Evolutionary conservation across 495 filamentous ascomycete genomes (phyloP).

Genomic region (Xylaria bambusicola): DNA sequence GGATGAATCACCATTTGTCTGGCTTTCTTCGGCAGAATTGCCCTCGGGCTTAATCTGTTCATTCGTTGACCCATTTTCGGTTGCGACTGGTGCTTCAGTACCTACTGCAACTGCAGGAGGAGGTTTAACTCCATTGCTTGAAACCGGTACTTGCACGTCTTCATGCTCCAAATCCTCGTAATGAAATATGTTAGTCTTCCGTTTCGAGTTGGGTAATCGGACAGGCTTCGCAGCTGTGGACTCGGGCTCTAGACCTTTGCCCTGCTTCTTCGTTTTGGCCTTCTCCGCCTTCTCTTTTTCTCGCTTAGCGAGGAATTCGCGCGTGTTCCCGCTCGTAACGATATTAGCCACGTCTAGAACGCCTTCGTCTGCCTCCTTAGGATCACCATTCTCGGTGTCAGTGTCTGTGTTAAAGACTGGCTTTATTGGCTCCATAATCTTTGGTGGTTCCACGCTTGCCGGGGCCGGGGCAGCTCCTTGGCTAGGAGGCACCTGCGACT

Average conservation of each 20-base stretch:
- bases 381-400: conserved; percentile 50
- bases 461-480: conserved; percentile 46
- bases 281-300: conserved; percentile 88
- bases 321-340: conserved; percentile 86
- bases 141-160: conserved; percentile 52
- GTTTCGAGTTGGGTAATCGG: conserved; percentile 80
- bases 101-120: conserved; percentile 36
- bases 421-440: conserved; percentile 33
- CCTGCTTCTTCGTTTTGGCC: conserved; percentile 49
- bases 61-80: conserved; percentile 19
- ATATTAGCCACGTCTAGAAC: conserved; percentile 93
- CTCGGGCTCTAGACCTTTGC: conserved; percentile 61
- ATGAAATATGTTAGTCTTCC: conserved; percentile 73
- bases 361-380: conserved; percentile 66
- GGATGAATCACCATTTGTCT: conserved; percentile 15
- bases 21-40: conserved; percentile 21
- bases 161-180: conserved; percentile 77
- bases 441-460: conserved; percentile 32
- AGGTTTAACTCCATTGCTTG: conserved; percentile 41
- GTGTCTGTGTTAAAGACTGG: conserved; percentile 47
- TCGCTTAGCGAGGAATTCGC: conserved; percentile 85
- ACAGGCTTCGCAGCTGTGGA: conserved; percentile 54
- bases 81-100: conserved; percentile 35
- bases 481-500: conserved; percentile 55
- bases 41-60: conserved; percentile 24